Base-by-base conservation (phyloP, 192 early-diverging fungal genomes). In the Dissophora globulifera region DNA sequence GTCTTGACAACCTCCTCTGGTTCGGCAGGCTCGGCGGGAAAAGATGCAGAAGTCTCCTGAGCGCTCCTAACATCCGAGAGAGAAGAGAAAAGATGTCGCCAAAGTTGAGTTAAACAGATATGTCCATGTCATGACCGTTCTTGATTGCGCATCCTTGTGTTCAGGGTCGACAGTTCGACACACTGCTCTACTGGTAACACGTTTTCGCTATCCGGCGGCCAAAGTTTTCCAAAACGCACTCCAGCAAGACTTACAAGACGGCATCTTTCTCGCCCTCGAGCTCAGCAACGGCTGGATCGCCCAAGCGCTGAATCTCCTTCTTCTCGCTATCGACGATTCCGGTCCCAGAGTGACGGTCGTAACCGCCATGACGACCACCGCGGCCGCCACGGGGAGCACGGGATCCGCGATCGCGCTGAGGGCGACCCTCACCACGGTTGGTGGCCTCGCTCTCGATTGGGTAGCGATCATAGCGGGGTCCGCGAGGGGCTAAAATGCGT, bases 301-400 rank as follows among this genome's bases (percentile, higher is more conserved):
- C 92, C 93, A 93, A 94, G 33, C 88, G 89, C 78, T 91, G 90
- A 76, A 86, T 90, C 78, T 93, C 91, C 86, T 98, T 97, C 90
- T 98, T 98, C 40, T 92, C 91, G 47, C 88, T 89, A 76, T 95
- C 95, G 52, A 79, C 62, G 40, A 88, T 79, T 42, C 90, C 93
- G n/a, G 91, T 92, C 50, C 79, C 91, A 76, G 85, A 89, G 87
- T 93, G 94, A 71, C 94, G 92, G 79, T 98, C 95, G 78, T 88
- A 92, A 16, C 86, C 80, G 25, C 85, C 85, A 38, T 90, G 81
- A 33, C 81, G 80, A 57, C 83, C 69, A 29, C 52, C 83, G 80
- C 68, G 67, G 60, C 46, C 68, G 11, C 58, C 67, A 47, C 85
- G 81, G 49, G 67, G 41, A 6, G 56, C 67, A 55, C 65, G 67